Conservation (phyloP, 2,329 filamentous ascomycete genomes). For the Fusarium illudens region DNA sequence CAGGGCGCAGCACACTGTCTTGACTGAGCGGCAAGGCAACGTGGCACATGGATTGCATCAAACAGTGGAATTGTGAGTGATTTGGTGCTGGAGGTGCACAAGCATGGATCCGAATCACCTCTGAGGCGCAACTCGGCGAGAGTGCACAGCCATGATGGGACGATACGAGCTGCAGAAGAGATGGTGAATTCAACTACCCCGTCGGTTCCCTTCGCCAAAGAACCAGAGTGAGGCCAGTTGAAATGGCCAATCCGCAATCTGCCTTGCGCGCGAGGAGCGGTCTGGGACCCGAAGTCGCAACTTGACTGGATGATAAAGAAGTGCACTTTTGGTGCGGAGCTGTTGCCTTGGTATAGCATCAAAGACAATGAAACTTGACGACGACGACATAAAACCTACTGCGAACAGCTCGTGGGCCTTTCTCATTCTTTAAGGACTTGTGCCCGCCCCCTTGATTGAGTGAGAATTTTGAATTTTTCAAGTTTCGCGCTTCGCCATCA, state of each 20-base stretch:
- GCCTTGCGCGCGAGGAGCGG: constrained; percentile 17
- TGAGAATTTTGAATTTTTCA: background rate
- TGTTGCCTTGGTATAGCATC: background rate
- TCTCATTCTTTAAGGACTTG: background rate
- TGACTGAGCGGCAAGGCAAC: background rate
- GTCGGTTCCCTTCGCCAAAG: background rate
- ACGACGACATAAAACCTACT: background rate
- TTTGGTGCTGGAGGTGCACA: background rate
- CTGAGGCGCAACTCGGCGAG: background rate
- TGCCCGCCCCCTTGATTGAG: background rate
- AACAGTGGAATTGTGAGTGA: background rate
- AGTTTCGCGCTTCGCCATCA: background rate
- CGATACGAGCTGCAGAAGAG: background rate
- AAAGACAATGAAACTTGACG: background rate
- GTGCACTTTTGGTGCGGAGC: constrained; percentile 19
- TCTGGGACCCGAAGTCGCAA: background rate
- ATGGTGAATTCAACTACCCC: background rate
- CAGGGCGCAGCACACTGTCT: constrained; percentile 23
- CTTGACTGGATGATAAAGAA: constrained; percentile 12
- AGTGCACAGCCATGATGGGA: background rate
- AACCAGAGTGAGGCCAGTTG: background rate
- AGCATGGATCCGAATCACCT: background rate
- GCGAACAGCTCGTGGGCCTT: background rate
- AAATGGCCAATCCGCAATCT: constrained; percentile 14
- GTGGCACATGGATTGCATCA: background rate